These are phyloP conservation scores for Paecilomyces fulvus DNA, from an alignment of 2,329 filamentous ascomycete genomes.

Conservation along the genomic window DNA sequence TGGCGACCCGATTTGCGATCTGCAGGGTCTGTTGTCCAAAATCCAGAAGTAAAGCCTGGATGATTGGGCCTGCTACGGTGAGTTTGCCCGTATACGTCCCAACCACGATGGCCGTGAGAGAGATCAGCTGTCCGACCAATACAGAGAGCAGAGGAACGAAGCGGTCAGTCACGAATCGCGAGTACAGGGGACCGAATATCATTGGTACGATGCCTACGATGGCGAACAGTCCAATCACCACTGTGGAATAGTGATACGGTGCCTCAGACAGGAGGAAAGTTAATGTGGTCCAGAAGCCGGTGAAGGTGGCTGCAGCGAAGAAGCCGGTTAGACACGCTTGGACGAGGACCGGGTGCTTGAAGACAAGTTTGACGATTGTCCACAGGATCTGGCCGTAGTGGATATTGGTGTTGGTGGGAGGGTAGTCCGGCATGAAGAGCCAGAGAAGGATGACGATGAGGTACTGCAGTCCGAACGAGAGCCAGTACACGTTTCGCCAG, in stretches of 20 bases:
- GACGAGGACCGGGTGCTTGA: constrained; percentile 58
- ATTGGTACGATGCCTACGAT: constrained; percentile 67
- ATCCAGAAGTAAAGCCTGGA: constrained; percentile 64
- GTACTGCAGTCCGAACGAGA: constrained; percentile 63
- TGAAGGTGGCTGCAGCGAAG: constrained; percentile 54
- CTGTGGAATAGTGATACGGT: constrained; percentile 59
- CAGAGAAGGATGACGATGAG: constrained; percentile 58
- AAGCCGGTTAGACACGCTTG: constrained; percentile 63
- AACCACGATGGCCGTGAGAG: constrained; percentile 54
- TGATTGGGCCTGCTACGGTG: constrained; percentile 60
- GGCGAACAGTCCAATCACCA: constrained; percentile 69
- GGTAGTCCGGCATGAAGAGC: constrained; percentile 73
- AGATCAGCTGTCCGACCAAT: constrained; percentile 51
- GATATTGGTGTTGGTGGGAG: constrained; percentile 58
- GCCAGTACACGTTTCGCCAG: constrained; percentile 75
- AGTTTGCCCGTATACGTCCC: constrained; percentile 61
- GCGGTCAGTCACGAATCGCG: constrained; percentile 59
- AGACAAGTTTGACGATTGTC: constrained; percentile 56
- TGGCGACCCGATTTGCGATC: constrained; percentile 62
- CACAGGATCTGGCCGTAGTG: constrained; percentile 59
- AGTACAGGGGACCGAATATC: constrained; percentile 59
- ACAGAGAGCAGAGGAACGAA: constrained; percentile 62
- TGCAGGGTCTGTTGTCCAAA: constrained; percentile 65
- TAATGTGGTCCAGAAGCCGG: constrained; percentile 64
- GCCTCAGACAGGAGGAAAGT: constrained; percentile 66